Base-by-base conservation (phyloP, 768 basidiomycete species). In the Tricholoma hemisulphureum region DNA sequence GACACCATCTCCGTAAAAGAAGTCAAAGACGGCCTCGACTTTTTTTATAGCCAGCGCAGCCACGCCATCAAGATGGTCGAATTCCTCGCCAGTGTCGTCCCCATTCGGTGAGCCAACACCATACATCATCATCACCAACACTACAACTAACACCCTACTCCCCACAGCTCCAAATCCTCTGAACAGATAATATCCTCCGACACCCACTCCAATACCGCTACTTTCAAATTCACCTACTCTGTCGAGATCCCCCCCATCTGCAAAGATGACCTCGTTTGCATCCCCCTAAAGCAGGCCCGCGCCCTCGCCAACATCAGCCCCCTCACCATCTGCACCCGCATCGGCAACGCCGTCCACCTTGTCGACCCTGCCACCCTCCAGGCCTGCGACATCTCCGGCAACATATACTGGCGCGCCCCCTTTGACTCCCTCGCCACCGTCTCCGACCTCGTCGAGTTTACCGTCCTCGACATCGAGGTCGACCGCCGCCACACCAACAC, bases 31-130 rank as follows among this genome's bases (percentile, higher is more conserved):
- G 97, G 97, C 3, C 78, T 99, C 16, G 96, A 99, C 72, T 99
- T 99, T 73, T 98, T 98, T 75, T 99, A 96, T 74, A 85, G 90
- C 49, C 85, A 87, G 51, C 82, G 93, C 57, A 93, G 87, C 69
- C 93, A 95, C 67, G 96, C 95, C 0, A 80, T 95, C 66, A 96
- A 96, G 73, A 98, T 98, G 96, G 86, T 90, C 0, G 97, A 98
- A 55, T 98, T 99, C 70, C 75, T 99, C 62, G 75, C 80, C 7
- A 82, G 92, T 11, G 91, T 96, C 4, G 94, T 94, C 0, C 97
- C 97, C 1, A 82, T 91, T 34, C 80, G 89, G 95, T 95, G 63
- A 63, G 87, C 71, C 8, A n/a, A n/a, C n/a, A n/a, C n/a, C n/a
- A 4, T 16, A 20, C 31, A n/a, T 46, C 53, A 20, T 51, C 35